phyloP scores from a whole-genome alignment of 495 filamentous ascomycete species.

The Diplogelasinospora grovesii region DNA sequence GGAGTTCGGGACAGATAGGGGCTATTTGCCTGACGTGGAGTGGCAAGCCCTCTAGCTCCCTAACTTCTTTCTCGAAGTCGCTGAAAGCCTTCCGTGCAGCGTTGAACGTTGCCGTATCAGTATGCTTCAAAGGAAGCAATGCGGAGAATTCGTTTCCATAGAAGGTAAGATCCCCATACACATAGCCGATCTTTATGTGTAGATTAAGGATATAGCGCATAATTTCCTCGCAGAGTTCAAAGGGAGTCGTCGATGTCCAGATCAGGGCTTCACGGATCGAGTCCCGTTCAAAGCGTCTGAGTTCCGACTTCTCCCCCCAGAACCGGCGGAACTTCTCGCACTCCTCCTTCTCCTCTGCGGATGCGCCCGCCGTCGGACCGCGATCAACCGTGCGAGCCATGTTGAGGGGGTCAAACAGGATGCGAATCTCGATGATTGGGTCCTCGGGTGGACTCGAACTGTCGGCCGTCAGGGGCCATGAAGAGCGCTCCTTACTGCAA shows the following conservation, averaged over 20 bases:
- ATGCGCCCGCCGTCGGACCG: conserved; percentile 58
- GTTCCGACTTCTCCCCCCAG: conserved; percentile 69
- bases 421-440: conserved; percentile 49
- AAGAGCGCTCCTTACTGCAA: conserved; percentile 25
- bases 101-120: conserved; percentile 47
- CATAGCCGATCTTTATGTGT: conserved; percentile 46
- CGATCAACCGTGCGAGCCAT: conserved; percentile 71
- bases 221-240: conserved; percentile 70
- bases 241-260: conserved; percentile 59
- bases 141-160: conserved; percentile 55
- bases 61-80: conserved; percentile 63
- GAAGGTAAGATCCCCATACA: conserved; percentile 46
- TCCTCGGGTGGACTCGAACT: conserved; percentile 15
- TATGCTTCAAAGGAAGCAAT: conserved; percentile 42
- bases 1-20: conserved; percentile 61
- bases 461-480: conserved; percentile 38
- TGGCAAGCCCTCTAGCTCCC: conserved; percentile 70
- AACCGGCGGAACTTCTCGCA: conserved; percentile 63
- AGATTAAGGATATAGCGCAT: conserved; percentile 60
- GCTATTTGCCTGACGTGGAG: conserved; percentile 72
- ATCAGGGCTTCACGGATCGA: conserved; percentile 72
- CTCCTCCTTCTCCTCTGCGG: conserved; percentile 62
- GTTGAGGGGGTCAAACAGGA: conserved; percentile 66
- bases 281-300: conserved; percentile 68
- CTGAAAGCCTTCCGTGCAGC: conserved; percentile 52